Percentiles rank a stretch among this genome's conserved stretches.
These are phyloP conservation scores for Jamesozyma piceae DNA, from an alignment of 805 yeast genomes.

Conservation along the genomic window DNA sequence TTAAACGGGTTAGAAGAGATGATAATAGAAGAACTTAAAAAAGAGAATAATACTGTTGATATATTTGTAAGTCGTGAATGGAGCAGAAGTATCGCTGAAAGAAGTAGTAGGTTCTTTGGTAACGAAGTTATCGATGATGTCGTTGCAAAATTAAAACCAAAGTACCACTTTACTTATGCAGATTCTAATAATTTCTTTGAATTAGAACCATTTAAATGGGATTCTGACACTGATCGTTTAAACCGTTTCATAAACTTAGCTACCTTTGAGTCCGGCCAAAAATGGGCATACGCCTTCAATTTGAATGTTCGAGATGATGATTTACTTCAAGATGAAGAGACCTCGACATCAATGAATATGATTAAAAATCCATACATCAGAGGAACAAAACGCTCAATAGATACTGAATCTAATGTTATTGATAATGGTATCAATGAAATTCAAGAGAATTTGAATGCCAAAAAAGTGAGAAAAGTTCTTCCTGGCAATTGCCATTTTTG, in stretches of 20 bases:
- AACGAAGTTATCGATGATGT: slow-evolving; percentile 39
- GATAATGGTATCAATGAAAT: neutral
- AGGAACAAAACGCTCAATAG: slow-evolving; percentile 6
- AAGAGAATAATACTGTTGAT: slow-evolving; percentile 33
- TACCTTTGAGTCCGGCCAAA: slow-evolving; percentile 42
- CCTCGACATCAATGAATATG: slow-evolving; percentile 3
- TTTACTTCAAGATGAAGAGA: neutral
- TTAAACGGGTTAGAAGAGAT: slow-evolving; percentile 20
- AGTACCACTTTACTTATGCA: slow-evolving; percentile 50
- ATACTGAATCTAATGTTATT: neutral
- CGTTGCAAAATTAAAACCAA: slow-evolving; percentile 41
- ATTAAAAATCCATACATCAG: slow-evolving; percentile 10
- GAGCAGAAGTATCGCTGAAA: slow-evolving; percentile 45
- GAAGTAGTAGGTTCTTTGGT: slow-evolving; percentile 39
- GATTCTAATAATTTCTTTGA: slow-evolving; percentile 43
- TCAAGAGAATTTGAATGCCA: neutral
- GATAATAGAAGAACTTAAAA: slow-evolving; percentile 13
- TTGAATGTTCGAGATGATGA: slow-evolving; percentile 29
- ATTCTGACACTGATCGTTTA: slow-evolving; percentile 29
- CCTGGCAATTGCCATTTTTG: slow-evolving; percentile 75
- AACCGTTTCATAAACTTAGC: slow-evolving; percentile 56
- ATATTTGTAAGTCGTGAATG: slow-evolving; percentile 51
- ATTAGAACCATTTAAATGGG: slow-evolving; percentile 50
- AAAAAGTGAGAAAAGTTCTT: slow-evolving; percentile 32
- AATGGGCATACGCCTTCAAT: slow-evolving; percentile 73